Percentiles rank a stretch among this genome's conserved stretches.
phyloP scores from a whole-genome alignment of 2,329 filamentous ascomycete species.

The Diaporthe citrichinensis region DNA sequence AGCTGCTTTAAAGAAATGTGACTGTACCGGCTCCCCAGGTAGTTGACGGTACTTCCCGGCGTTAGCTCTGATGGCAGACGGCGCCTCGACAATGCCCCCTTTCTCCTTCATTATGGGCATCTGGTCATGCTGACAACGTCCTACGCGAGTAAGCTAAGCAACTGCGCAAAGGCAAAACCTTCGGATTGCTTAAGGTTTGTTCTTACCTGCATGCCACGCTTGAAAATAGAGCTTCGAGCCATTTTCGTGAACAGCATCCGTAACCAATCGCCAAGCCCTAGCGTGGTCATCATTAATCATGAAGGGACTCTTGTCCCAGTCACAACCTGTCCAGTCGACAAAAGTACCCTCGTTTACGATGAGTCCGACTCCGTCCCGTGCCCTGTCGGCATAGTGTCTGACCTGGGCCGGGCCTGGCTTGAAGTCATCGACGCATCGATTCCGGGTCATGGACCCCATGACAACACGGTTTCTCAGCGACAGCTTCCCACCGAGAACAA shows the following conservation, averaged over 20 bases:
- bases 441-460: conserved; percentile 29
- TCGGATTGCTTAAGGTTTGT: too few relatives aligned
- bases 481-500: background rate
- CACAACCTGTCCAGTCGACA: conserved; percentile 10
- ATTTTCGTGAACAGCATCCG: conserved; percentile 67
- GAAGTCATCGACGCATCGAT: conserved; percentile 22
- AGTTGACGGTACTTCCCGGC: conserved; percentile 32
- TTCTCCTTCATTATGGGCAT: conserved; percentile 27
- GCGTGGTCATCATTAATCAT: conserved; percentile 36
- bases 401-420: conserved; percentile 5
- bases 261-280: conserved; percentile 65
- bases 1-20: background rate
- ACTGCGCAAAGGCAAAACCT: background rate
- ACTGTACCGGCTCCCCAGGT: background rate
- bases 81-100: background rate
- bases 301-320: conserved; percentile 25
- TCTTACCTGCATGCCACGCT: conserved; percentile 57
- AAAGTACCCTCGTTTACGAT: conserved; percentile 37
- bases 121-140: conserved; percentile 32
- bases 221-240: too few relatives aligned
- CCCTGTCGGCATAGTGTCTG: conserved; percentile 9
- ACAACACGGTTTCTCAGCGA: conserved; percentile 16
- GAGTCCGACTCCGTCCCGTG: conserved; percentile 23
- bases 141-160: background rate
- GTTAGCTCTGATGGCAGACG: conserved; percentile 10